Evolutionary conservation across 1,284 basidiomycete genomes (phyloP).

Genomic region (Marasmius oreades): DNA sequence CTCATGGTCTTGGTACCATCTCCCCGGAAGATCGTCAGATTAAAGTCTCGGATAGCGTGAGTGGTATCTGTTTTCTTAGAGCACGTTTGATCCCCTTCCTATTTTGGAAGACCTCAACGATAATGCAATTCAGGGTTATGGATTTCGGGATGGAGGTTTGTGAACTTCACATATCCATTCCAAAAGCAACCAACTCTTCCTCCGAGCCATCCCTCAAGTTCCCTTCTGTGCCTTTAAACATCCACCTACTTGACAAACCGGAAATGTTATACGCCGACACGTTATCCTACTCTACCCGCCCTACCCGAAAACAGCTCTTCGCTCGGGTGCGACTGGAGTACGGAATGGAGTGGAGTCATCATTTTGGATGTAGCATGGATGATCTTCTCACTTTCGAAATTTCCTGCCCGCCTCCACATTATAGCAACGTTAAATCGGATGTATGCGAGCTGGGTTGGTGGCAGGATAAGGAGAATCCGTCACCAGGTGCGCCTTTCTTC

Average conservation of each 20-base stretch:
- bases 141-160: conserved; percentile 26
- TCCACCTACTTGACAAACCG: neutral
- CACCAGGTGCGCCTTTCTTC: neutral
- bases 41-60: neutral
- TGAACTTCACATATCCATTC: conserved; percentile 11
- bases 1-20: neutral
- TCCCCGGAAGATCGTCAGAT: neutral
- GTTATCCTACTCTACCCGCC: neutral
- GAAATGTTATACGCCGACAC: neutral
- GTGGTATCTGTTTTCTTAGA: neutral
- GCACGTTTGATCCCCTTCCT: neutral
- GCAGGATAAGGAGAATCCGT: conserved; percentile 3
- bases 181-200: neutral
- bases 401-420: neutral
- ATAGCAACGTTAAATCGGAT: neutral
- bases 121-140: conserved; percentile 22
- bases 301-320: neutral
- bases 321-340: neutral
- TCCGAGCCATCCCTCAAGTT: neutral
- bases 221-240: neutral
- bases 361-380: neutral
- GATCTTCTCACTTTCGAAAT: neutral
- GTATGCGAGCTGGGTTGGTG: conserved; percentile 3
- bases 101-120: conserved; percentile 17
- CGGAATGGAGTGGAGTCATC: neutral